Evolutionary conservation across 78 protist species (phyloP).

Genomic region (Polysphondylium violaceum): DNA sequence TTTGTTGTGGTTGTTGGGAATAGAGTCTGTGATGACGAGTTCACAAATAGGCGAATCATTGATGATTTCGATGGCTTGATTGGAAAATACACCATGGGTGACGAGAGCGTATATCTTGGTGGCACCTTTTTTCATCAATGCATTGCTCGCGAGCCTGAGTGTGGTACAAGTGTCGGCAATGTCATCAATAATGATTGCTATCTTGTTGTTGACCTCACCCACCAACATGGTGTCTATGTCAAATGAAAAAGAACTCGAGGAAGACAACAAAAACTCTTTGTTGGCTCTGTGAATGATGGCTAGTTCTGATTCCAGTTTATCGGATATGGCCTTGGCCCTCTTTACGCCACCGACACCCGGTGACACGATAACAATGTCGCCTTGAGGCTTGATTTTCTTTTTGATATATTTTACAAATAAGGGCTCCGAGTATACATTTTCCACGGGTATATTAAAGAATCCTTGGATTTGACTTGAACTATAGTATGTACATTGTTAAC

Average conservation of each 20-base stretch:
- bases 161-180: constrained; percentile 88
- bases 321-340: constrained; percentile 82
- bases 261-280: constrained; percentile 34
- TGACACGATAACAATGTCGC: constrained; percentile 76
- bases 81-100: constrained; percentile 76
- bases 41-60: constrained; percentile 66
- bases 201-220: constrained; percentile 76
- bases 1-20: constrained; percentile 81
- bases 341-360: constrained; percentile 92
- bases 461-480: constrained; percentile 83
- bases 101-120: constrained; percentile 54
- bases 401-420: constrained; percentile 82
- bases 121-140: constrained; percentile 80
- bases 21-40: constrained; percentile 87
- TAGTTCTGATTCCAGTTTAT: constrained; percentile 68
- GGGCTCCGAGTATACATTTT: constrained; percentile 87
- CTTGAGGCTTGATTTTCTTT: not conserved
- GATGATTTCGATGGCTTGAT: constrained; percentile 78
- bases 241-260: not conserved
- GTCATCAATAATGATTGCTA: constrained; percentile 86
- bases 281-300: constrained; percentile 88
- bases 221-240: constrained; percentile 34
- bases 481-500: not conserved
- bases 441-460: constrained; percentile 91
- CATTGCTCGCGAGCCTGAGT: constrained; percentile 51